Percentiles rank a stretch among this genome's conserved stretches.
These are phyloP conservation scores for Alternaria sp. DNA, from an alignment of 2,329 filamentous ascomycete species.

Conservation along the genomic window DNA sequence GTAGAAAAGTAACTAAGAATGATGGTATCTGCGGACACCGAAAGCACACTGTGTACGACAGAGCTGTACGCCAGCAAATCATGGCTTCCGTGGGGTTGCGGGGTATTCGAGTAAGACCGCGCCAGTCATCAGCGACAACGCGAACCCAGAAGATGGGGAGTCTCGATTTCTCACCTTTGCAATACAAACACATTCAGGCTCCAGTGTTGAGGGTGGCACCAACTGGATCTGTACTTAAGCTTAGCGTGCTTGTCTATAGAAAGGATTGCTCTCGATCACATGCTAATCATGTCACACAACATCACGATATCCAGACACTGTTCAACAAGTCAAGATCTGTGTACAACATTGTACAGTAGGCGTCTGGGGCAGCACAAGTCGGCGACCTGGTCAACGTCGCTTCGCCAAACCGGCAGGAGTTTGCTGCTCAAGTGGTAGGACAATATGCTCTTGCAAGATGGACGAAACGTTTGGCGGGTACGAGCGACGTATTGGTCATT, in stretches of 20 bases:
- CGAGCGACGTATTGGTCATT: not conserved
- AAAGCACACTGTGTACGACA: not conserved
- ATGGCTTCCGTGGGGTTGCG: not conserved
- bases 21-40: not conserved
- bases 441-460: not conserved
- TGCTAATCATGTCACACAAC: slow-evolving; percentile 1
- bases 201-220: not conserved
- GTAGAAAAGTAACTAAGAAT: not conserved
- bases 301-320: slow-evolving; percentile 4
- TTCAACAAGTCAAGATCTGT: slow-evolving; percentile 18
- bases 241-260: not conserved
- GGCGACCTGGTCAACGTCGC: slow-evolving; percentile 10
- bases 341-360: slow-evolving; percentile 4
- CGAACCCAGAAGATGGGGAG: not conserved
- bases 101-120: not conserved
- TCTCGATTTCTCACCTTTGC: not conserved
- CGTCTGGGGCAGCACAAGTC: slow-evolving; percentile 5
- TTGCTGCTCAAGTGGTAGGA: not conserved
- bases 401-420: not conserved
- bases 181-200: not conserved
- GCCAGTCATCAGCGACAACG: not conserved
- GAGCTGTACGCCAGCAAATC: not conserved
- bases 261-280: not conserved
- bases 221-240: not conserved
- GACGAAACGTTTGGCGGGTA: not conserved